phyloP scores from a whole-genome alignment of 2,329 filamentous ascomycete species.

The Fusarium oligoseptatum region DNA sequence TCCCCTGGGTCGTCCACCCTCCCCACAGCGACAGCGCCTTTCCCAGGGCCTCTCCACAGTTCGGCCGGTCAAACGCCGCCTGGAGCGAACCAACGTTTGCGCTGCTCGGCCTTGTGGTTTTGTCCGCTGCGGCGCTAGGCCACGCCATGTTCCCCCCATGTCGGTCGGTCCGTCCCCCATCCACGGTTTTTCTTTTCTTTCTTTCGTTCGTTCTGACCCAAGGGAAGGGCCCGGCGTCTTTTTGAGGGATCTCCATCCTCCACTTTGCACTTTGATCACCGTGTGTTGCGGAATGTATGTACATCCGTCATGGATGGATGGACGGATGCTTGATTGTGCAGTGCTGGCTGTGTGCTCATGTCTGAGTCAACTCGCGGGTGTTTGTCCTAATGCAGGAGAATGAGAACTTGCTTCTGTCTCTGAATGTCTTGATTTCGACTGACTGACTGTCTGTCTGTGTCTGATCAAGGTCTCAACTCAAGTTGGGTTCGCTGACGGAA shows the following conservation, averaged over 20 bases:
- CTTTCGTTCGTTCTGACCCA: neutral
- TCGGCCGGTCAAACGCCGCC: slow-evolving; percentile 70
- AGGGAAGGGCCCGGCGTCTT: neutral
- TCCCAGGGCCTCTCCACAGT: slow-evolving; percentile 62
- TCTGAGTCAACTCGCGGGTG: slow-evolving; percentile 9
- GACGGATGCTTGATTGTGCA: neutral
- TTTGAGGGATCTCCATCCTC: slow-evolving; percentile 20
- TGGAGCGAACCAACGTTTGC: slow-evolving; percentile 54
- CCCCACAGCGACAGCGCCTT: slow-evolving; percentile 32
- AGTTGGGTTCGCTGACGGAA: slow-evolving; percentile 18
- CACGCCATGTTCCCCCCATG: slow-evolving; percentile 24
- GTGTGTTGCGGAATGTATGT: slow-evolving; percentile 9
- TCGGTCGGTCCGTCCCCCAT: slow-evolving; percentile 38
- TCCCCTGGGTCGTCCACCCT: slow-evolving; percentile 20
- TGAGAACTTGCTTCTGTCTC: neutral
- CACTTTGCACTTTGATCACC: slow-evolving; percentile 1
- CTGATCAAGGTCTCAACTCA: neutral
- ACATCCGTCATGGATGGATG: neutral
- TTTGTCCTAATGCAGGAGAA: slow-evolving; percentile 3
- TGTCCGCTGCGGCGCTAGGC: slow-evolving; percentile 24
- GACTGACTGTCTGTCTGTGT: neutral
- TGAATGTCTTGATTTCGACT: neutral
- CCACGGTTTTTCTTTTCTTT: slow-evolving; percentile 2
- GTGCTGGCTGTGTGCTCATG: neutral
- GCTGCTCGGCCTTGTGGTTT: slow-evolving; percentile 31